Conservation (phyloP, 2,329 filamentous ascomycete genomes). For the Pseudogymnoascus sp. region DNA sequence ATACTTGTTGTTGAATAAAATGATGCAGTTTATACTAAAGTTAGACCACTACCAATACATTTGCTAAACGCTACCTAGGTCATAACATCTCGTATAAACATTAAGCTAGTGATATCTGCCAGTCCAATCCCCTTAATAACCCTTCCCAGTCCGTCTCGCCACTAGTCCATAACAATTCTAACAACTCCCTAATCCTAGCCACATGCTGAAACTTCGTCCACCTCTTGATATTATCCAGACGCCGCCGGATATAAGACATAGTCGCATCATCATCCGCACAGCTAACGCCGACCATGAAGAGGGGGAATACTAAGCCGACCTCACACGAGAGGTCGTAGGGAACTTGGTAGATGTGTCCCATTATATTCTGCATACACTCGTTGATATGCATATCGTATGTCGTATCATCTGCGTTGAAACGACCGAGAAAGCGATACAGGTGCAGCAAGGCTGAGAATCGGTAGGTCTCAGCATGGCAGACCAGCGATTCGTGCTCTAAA, state of each 20-base stretch:
- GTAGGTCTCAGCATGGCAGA: constrained; percentile 16
- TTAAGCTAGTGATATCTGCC: constrained; percentile 15
- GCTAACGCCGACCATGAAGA: constrained; percentile 13
- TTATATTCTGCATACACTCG: constrained; percentile 11
- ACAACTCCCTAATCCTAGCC: constrained; percentile 9
- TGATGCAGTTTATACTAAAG: no score
- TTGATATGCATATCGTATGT: constrained; percentile 4
- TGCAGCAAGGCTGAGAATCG: constrained; percentile 13
- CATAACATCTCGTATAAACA: not conserved
- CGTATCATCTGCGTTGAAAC: not conserved
- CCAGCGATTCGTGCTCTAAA: constrained; percentile 1
- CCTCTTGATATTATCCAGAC: constrained; percentile 11
- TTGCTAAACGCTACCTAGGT: no score
- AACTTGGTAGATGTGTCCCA: constrained; percentile 11
- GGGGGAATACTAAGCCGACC: constrained; percentile 11
- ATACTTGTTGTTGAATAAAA: no score
- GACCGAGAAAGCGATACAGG: constrained; percentile 12
- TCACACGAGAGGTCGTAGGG: constrained; percentile 12
- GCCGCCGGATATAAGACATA: constrained; percentile 9
- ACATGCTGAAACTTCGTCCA: constrained; percentile 14
- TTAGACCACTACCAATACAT: no score
- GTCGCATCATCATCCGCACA: not conserved
- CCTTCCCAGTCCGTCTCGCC: constrained; percentile 14
- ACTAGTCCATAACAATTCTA: constrained; percentile 11
- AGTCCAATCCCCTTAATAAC: constrained; percentile 11